phyloP scores from a whole-genome alignment of 2,329 filamentous ascomycete genomes.

The Xylariomycetidae sp. region DNA sequence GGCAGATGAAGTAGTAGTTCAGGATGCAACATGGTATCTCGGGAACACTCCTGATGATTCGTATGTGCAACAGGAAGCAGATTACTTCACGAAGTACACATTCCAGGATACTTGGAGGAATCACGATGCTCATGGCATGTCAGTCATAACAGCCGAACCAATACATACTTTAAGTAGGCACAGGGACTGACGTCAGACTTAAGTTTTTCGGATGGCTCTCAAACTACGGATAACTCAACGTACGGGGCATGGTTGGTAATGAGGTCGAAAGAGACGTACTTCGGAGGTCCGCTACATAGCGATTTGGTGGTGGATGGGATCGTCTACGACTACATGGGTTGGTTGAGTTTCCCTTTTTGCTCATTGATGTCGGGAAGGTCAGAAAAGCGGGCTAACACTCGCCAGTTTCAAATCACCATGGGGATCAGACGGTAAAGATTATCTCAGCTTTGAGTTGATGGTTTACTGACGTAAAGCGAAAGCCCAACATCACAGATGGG shows the following conservation, averaged over 20 bases:
- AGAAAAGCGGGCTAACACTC: too few species aligned
- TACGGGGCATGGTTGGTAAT: constrained; percentile 61
- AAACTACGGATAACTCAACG: constrained; percentile 43
- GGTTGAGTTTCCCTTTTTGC: constrained; percentile 3
- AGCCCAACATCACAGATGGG: constrained; percentile 58
- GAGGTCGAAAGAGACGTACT: constrained; percentile 61
- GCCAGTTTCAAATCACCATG: constrained; percentile 58
- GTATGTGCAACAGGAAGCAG: constrained; percentile 50
- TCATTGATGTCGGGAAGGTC: too few species aligned
- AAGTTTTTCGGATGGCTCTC: constrained; percentile 44
- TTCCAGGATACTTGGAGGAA: constrained; percentile 56
- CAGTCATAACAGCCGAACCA: constrained; percentile 7
- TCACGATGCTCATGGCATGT: constrained; percentile 51
- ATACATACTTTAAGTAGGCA: too few species aligned
- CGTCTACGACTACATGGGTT: constrained; percentile 57
- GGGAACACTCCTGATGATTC: constrained; percentile 48
- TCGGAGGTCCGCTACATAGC: constrained; percentile 57
- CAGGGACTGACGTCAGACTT: constrained; percentile 7
- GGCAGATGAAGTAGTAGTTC: constrained; percentile 44
- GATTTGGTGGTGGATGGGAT: constrained; percentile 62
- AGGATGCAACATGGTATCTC: constrained; percentile 61
- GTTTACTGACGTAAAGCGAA: constrained; percentile 6
- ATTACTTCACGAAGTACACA: constrained; percentile 65
- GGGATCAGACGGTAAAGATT: constrained; percentile 48
- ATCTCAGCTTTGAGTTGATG: neutral